A percentile compares a stretch with the other conserved stretches of the same genome.
Evolutionary conservation across 2,329 filamentous ascomycete genomes (phyloP).

Genomic region (Epichloe bromicola): DNA sequence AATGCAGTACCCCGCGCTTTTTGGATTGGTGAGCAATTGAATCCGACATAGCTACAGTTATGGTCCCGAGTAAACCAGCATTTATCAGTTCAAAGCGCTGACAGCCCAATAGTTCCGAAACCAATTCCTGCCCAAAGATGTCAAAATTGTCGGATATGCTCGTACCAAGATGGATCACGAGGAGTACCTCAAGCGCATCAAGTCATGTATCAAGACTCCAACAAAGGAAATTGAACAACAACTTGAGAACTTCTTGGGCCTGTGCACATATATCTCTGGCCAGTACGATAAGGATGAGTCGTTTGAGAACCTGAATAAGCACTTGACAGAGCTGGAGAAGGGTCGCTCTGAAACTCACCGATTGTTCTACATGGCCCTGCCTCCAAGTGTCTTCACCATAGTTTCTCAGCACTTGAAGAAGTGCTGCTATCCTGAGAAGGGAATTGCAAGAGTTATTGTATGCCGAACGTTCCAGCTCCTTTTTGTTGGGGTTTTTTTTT

Average conservation of each 20-base stretch:
- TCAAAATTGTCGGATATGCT: conserved; percentile 96
- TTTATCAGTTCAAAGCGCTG: not conserved
- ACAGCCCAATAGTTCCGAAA: conserved; percentile 70
- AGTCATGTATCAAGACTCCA: conserved; percentile 96
- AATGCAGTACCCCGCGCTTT: conserved; percentile 80
- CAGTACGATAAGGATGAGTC: conserved; percentile 97
- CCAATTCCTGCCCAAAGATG: conserved; percentile 94
- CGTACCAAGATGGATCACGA: conserved; percentile 98
- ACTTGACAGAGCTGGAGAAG: conserved; percentile 75
- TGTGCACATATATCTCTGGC: conserved; percentile 91
- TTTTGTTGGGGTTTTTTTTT: conserved; percentile 5
- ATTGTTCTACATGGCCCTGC: conserved; percentile 98
- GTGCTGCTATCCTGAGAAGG: conserved; percentile 87
- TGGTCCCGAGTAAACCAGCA: not conserved
- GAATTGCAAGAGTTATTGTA: conserved; percentile 89
- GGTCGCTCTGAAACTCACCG: conserved; percentile 74
- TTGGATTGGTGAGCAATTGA: conserved; percentile 66
- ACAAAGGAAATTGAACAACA: conserved; percentile 97
- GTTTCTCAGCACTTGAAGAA: conserved; percentile 95
- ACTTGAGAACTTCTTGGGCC: conserved; percentile 72
- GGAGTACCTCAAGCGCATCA: conserved; percentile 87
- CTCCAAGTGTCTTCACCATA: conserved; percentile 93
- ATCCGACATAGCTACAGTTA: not conserved
- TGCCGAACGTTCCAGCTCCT: conserved; percentile 19
- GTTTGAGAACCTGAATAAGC: conserved; percentile 73